Conservation (phyloP, 106 monocot genomes). For the Acanthochlamys bracteata region DNA sequence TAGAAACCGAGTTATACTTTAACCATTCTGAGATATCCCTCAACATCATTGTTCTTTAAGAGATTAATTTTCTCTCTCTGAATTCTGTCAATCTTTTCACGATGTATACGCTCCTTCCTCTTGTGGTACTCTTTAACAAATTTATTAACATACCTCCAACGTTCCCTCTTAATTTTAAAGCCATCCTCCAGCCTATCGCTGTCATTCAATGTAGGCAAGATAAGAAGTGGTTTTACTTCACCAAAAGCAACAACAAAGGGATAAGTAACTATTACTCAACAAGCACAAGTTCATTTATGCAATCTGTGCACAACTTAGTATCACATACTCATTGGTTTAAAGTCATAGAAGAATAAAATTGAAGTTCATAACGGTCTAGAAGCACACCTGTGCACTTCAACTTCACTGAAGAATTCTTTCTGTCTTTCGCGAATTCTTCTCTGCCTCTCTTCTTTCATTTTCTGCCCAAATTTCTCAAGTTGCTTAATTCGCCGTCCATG, state of each 20-base stretch:
- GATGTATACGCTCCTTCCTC: conserved; percentile 80
- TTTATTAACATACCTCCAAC: conserved; percentile 76
- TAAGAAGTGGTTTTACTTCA: background rate
- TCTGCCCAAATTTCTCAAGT: conserved; percentile 89
- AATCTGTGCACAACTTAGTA: background rate
- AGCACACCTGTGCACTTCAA: conserved; percentile 74
- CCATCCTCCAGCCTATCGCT: conserved; percentile 89
- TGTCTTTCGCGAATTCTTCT: conserved; percentile 88
- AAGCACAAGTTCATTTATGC: background rate
- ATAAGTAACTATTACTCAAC: background rate
- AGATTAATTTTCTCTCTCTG: conserved; percentile 98
- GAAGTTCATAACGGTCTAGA: conserved; percentile 1
- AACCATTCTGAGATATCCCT: conserved; percentile 98
- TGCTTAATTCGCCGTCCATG: conserved; percentile 95
- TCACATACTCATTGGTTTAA: background rate
- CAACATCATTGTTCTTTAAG: conserved; percentile 98
- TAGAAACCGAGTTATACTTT: conserved; percentile 41
- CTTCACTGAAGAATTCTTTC: conserved; percentile 97
- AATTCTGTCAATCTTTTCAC: conserved; percentile 95
- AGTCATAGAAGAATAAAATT: background rate
- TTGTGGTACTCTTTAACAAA: conserved; percentile 94
- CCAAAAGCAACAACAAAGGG: background rate
- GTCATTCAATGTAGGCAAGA: conserved; percentile 7
- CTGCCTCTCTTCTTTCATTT: conserved; percentile 98
- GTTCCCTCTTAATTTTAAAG: conserved; percentile 84